Evolutionary conservation across 192 early-diverging fungal genomes (phyloP), one percentile per base, ranked within the genome.

Genomic region (Phycomyces nitens): DNA sequence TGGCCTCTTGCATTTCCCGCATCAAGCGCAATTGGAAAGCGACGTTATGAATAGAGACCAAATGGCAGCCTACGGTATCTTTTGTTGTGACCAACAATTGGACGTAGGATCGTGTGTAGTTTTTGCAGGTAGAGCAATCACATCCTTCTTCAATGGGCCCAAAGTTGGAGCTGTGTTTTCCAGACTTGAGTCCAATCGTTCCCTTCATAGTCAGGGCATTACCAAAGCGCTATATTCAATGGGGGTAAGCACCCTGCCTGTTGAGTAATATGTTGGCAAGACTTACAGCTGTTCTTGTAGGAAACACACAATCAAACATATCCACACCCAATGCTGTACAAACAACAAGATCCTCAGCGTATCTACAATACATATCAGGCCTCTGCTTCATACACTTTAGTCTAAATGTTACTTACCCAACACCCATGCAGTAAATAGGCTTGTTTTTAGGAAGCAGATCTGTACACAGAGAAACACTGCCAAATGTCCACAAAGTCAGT

Each of bases 251-350:
- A n/a, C n/a, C n/a, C n/a, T n/a, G n/a, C n/a, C n/a, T n/a, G n/a
- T n/a, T 39, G 26, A 42, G 3, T 51, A 40, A 15, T 22, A n/a
- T n/a, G n/a, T n/a, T n/a, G n/a, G n/a, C 8, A 54, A 6, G 15
- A 70, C 71, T 66, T 74, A 81, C 80, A 5, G 92, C 92, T 20
- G 92, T 94, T 47, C 92, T 84, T 3, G 92, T 94, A 0, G 92
- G 92, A 69, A 88, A 94, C 23, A 94, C 92, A 73, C 92, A 94
- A 67, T 94, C 92, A 71, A 88, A 94, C 90, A 92, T 92, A 71
- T 94, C 90, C 43, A 94, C 89, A 39, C 92, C 92, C 65, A 94
- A 74, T 38, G 92, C 90, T 23, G 85, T 83, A 80, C 92, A 92
- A 1, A 94, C 88, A 2, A 94, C 89, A 66, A 92, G 68, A 71